Evolutionary conservation across 1,284 basidiomycete genomes (phyloP), one percentile per base, ranked within the genome.

Genomic region (Rhodotorula mucilaginosa): DNA sequence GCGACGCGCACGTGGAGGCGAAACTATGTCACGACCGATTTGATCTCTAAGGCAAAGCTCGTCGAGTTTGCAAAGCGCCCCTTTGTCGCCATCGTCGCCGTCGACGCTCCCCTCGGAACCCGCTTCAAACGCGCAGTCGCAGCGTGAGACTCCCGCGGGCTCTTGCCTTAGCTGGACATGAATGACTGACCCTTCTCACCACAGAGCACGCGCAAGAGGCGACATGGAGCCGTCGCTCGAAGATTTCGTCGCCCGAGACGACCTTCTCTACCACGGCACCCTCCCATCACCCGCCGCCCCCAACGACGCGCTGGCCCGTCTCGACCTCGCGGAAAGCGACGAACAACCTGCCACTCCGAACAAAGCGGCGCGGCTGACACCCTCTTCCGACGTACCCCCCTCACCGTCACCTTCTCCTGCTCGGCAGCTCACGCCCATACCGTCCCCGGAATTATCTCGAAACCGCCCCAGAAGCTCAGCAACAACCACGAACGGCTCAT

Each of bases 21-120:
- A 4, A 83, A 90, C 75, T 92, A 90, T 78, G 93, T 98, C 46
- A 97, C 93, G 0, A 85, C 86, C 10, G 90, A 92, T 78, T 81
- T 97, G 29, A 79, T 80, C 61, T 87, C 86, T 1, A 82, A 82
- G 46, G 71, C 72, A 0, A 84, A 87, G n/a, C 84, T 95, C 56
- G 84, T 85, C 69, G 82, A 85, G 59, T 98, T 97, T 79, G 81
- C 88, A 52, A 94, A 90, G 79, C 85, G 97, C 15, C 96, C 96
- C 0, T 98, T 93, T 80, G 94, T 97, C 80, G 83, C 97, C 78
- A 86, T 97, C 47, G 83, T 97, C 52, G 86, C 84, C 60, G 86
- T 96, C n/a, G 92, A 97, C 72, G 95, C 91, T 0, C 94, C 95
- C 0, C 78, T 96, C 34, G 80, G 88, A 39, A 77, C 81, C 15